Evolutionary conservation across 305 asterid genomes (phyloP).

Genomic region (Petunia hybrid): DNA sequence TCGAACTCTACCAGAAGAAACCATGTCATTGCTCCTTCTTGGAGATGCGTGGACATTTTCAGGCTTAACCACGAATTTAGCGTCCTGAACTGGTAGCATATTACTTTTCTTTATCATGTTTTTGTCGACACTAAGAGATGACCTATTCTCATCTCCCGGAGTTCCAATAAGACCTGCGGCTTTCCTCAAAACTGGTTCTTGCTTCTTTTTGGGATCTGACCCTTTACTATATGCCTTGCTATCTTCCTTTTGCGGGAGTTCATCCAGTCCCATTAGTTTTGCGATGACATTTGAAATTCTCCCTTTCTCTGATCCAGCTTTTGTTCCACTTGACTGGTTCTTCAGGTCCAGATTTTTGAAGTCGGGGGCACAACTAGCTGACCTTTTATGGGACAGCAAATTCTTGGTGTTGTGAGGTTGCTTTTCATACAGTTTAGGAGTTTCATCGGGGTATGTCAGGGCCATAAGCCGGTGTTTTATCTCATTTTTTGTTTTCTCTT

Average conservation of each 20-base stretch:
- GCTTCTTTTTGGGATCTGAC: slow-evolving; percentile 44
- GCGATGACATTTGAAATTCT: slow-evolving; percentile 86
- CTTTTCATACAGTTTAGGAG: slow-evolving; percentile 36
- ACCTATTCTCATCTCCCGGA: slow-evolving; percentile 28
- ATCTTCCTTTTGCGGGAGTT: slow-evolving; percentile 52
- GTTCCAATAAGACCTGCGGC: slow-evolving; percentile 29
- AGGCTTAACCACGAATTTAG: slow-evolving; percentile 41
- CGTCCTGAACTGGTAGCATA: slow-evolving; percentile 37
- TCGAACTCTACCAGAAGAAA: slow-evolving; percentile 34
- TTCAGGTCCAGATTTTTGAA: slow-evolving; percentile 40
- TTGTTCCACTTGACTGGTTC: slow-evolving; percentile 44
- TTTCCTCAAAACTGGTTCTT: slow-evolving; percentile 37
- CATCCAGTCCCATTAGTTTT: slow-evolving; percentile 92
- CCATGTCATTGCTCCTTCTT: slow-evolving; percentile 38
- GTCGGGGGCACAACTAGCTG: slow-evolving; percentile 61
- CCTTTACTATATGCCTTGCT: slow-evolving; percentile 41
- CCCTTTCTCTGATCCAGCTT: slow-evolving; percentile 56
- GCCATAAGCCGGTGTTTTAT: slow-evolving; percentile 42
- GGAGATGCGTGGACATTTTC: slow-evolving; percentile 42
- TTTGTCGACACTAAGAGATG: slow-evolving; percentile 32
- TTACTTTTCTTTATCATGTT: slow-evolving; percentile 27
- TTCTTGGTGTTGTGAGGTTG: slow-evolving; percentile 38
- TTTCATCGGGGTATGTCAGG: slow-evolving; percentile 44
- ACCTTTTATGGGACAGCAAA: slow-evolving; percentile 51
- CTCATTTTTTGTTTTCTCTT: slow-evolving; percentile 35